Conservation (phyloP, 495 filamentous ascomycete genomes). For the Aspergillus sclerotioniger region DNA sequence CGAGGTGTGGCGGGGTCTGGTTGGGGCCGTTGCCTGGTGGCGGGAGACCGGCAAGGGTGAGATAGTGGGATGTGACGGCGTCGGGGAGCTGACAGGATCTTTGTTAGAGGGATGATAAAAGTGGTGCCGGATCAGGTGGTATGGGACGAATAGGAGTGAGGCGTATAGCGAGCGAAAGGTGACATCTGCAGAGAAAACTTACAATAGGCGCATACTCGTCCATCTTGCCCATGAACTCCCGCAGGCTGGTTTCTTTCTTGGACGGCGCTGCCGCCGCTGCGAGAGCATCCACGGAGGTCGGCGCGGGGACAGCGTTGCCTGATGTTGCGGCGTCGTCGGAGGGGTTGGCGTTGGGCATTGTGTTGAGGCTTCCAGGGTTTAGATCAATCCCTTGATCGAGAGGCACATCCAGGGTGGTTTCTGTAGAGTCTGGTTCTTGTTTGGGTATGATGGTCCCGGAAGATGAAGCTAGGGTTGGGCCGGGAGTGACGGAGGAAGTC, state of each 20-base stretch:
- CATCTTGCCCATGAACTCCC: constrained; percentile 92
- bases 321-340: constrained; percentile 16
- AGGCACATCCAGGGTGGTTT: constrained; percentile 28
- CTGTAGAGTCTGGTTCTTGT: constrained; percentile 24
- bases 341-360: constrained; percentile 14
- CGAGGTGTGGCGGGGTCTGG: constrained; percentile 80
- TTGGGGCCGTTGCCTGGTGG: constrained; percentile 78
- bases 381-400: constrained; percentile 49
- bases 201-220: constrained; percentile 98
- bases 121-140: neutral
- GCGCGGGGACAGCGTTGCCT: constrained; percentile 21
- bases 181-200: constrained; percentile 32
- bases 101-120: constrained; percentile 19
- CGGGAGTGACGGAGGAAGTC: constrained; percentile 15
- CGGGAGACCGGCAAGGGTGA: constrained; percentile 89
- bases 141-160: neutral
- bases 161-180: neutral
- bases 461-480: constrained; percentile 15
- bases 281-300: constrained; percentile 27
- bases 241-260: constrained; percentile 85
- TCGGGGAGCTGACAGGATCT: constrained; percentile 74
- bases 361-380: constrained; percentile 21
- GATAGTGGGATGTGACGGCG: constrained; percentile 96
- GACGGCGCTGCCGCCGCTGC: constrained; percentile 53
- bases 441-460: constrained; percentile 32